Percentiles rank a stretch among this genome's conserved stretches.
These are phyloP conservation scores for Aspergillus bridgeri DNA, from an alignment of 495 filamentous ascomycete genomes.

Conservation along the genomic window DNA sequence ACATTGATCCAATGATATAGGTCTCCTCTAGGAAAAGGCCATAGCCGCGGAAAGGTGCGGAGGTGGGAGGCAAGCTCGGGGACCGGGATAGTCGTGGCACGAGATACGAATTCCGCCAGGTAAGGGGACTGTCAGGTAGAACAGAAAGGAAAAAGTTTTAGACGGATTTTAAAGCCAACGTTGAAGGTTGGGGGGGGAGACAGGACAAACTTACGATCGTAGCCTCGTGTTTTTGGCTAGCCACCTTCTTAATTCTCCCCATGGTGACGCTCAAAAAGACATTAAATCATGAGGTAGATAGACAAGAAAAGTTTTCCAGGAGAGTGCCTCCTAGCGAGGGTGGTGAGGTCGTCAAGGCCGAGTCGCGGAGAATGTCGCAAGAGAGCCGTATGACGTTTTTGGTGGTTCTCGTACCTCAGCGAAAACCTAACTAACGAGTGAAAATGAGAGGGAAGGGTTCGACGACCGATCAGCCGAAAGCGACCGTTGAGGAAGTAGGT, in stretches of 20 bases:
- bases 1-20: slow-evolving; percentile 97
- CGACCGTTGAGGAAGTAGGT: not conserved
- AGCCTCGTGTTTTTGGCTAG: slow-evolving; percentile 87
- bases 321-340: slow-evolving; percentile 31
- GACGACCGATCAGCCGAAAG: slow-evolving; percentile 3
- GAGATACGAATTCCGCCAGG: slow-evolving; percentile 71
- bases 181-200: slow-evolving; percentile 9
- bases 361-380: slow-evolving; percentile 37
- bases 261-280: slow-evolving; percentile 49
- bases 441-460: not conserved
- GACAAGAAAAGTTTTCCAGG: slow-evolving; percentile 22
- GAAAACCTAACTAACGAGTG: slow-evolving; percentile 27
- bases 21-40: slow-evolving; percentile 96
- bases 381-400: slow-evolving; percentile 47
- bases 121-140: slow-evolving; percentile 68
- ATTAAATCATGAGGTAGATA: slow-evolving; percentile 46
- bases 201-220: slow-evolving; percentile 68
- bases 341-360: slow-evolving; percentile 31
- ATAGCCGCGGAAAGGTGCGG: slow-evolving; percentile 74
- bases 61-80: slow-evolving; percentile 74
- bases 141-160: slow-evolving; percentile 28
- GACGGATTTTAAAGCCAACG: slow-evolving; percentile 18
- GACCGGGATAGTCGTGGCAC: slow-evolving; percentile 64
- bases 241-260: slow-evolving; percentile 97
- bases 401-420: slow-evolving; percentile 28